These are phyloP conservation scores for Copromyces sp. DNA, from an alignment of 495 filamentous ascomycete species.

Conservation along the genomic window DNA sequence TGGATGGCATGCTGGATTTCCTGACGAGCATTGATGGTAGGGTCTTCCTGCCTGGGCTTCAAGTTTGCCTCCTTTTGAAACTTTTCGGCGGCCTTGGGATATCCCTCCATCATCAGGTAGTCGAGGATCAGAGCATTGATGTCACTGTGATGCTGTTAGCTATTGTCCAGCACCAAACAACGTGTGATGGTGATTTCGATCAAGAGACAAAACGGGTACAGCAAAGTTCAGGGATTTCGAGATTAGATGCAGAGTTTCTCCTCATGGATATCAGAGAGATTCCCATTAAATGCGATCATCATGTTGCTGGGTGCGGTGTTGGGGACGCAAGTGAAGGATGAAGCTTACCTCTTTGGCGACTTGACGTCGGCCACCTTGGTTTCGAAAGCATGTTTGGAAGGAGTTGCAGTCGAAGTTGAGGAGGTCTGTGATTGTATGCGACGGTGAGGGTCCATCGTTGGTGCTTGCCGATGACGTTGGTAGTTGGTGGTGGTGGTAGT, in stretches of 20 bases:
- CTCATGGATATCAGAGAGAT: slow-evolving; percentile 98
- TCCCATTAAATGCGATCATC: slow-evolving; percentile 98
- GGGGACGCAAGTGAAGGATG: slow-evolving; percentile 4
- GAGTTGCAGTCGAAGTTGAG: slow-evolving; percentile 55
- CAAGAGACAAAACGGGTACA: slow-evolving; percentile 40
- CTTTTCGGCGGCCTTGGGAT: slow-evolving; percentile 83
- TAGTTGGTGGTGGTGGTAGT: background rate
- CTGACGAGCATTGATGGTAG: slow-evolving; percentile 65
- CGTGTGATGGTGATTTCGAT: slow-evolving; percentile 37
- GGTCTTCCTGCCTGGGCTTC: slow-evolving; percentile 54
- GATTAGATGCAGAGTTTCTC: slow-evolving; percentile 54
- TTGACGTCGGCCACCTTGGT: slow-evolving; percentile 76
- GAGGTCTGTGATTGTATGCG: slow-evolving; percentile 40
- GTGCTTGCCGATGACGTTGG: background rate
- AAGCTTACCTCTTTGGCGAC: slow-evolving; percentile 76
- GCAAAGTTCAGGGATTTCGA: slow-evolving; percentile 17
- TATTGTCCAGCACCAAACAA: background rate
- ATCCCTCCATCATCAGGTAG: slow-evolving; percentile 92
- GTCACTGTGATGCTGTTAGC: slow-evolving; percentile 49
- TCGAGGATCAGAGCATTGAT: slow-evolving; percentile 95
- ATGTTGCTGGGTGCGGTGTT: slow-evolving; percentile 37
- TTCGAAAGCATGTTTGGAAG: slow-evolving; percentile 63
- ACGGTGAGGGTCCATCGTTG: slow-evolving; percentile 6
- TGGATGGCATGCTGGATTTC: slow-evolving; percentile 74
- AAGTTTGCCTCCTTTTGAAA: slow-evolving; percentile 93